phyloP scores from a whole-genome alignment of 2,329 filamentous ascomycete genomes.

The Orbilia quercus region DNA sequence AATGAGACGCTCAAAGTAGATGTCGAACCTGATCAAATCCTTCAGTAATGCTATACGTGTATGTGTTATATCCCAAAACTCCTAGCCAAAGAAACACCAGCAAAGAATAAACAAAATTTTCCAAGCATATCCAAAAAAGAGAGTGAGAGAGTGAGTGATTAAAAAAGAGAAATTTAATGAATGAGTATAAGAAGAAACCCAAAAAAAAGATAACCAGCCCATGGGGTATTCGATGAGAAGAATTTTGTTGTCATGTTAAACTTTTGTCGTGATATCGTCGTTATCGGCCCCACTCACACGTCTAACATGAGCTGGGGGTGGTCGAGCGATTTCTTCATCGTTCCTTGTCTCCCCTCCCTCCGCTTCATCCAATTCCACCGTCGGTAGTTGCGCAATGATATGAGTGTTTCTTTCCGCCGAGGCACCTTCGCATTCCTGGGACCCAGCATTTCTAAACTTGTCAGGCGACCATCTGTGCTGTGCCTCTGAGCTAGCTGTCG shows the following conservation, averaged over 20 bases:
- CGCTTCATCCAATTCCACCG: constrained; percentile 7
- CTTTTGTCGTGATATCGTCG: not conserved
- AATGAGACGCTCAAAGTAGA: no score
- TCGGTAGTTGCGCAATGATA: constrained; percentile 6
- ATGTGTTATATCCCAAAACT: no score
- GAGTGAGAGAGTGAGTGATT: not conserved
- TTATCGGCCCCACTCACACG: not conserved
- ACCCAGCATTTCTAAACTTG: not conserved
- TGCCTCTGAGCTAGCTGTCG: not conserved
- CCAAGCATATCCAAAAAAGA: no score
- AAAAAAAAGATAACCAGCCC: not conserved
- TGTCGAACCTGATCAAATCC: no score
- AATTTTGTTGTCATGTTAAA: not conserved
- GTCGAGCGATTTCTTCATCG: constrained; percentile 3
- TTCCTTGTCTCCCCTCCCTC: not conserved
- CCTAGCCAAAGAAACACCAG: no score
- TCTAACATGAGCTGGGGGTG: constrained; percentile 3
- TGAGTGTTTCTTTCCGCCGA: constrained; percentile 14
- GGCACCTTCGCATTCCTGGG: not conserved
- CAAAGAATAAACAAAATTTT: no score
- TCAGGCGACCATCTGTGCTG: not conserved
- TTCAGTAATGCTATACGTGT: no score
- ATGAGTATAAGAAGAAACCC: no score
- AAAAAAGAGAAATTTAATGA: not conserved
- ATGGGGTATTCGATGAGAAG: not conserved